Evolutionary conservation across 306 rosid species (phyloP).

Genomic region (Dalbergia cultrata): DNA sequence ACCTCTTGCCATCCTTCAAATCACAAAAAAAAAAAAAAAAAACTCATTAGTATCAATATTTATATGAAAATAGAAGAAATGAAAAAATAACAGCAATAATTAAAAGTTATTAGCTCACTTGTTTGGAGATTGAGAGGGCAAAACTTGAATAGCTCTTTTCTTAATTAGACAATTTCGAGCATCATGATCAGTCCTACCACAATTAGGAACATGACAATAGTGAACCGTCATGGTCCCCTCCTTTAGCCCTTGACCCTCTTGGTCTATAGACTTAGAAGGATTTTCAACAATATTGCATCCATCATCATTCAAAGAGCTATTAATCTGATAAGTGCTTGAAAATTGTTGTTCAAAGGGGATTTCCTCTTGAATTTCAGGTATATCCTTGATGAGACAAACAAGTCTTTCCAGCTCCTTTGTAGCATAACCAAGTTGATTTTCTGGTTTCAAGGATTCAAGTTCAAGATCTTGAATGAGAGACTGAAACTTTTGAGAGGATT

Average conservation of each 20-base stretch:
- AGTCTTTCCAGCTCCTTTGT: background rate
- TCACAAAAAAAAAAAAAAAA: background rate
- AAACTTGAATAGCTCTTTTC: background rate
- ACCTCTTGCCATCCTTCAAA: conserved; percentile 10
- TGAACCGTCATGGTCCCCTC: background rate
- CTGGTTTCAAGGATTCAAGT: background rate
- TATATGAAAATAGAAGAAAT: no score
- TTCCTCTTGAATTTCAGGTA: background rate
- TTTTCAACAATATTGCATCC: background rate
- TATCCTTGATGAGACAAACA: background rate
- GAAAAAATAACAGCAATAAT: no score
- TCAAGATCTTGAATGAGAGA: background rate
- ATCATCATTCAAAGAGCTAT: no score
- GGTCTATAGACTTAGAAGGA: background rate
- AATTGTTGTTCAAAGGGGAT: no score
- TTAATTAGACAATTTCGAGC: background rate
- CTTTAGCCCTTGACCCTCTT: background rate
- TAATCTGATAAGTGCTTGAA: no score
- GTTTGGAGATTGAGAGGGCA: conserved; percentile 9
- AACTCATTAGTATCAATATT: background rate
- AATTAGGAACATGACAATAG: background rate
- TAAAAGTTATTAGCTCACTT: background rate
- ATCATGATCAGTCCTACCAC: background rate
- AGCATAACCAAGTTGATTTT: background rate
- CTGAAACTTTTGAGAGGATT: background rate